Percentiles rank a stretch among this genome's conserved stretches.
phyloP scores from a whole-genome alignment of 371 early-diverging fungal species.

The Mortierella sp. region DNA sequence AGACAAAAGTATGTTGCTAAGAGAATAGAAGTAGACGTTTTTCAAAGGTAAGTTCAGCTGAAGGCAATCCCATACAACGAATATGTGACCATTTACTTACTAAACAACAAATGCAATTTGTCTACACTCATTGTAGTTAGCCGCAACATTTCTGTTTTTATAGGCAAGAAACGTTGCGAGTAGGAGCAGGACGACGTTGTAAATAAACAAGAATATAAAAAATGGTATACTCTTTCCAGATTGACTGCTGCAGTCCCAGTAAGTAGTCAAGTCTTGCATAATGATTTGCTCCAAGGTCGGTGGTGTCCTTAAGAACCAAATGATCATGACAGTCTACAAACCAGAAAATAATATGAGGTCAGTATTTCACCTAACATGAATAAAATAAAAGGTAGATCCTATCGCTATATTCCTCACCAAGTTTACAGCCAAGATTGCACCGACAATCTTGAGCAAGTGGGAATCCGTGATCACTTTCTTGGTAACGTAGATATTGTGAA shows the following conservation, averaged over 20 bases:
- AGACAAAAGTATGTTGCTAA: slow-evolving; percentile 70
- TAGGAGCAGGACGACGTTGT: slow-evolving; percentile 59
- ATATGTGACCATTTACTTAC: slow-evolving; percentile 56
- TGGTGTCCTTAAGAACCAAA: slow-evolving; percentile 58
- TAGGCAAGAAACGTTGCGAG: slow-evolving; percentile 72
- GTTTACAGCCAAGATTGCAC: slow-evolving; percentile 60
- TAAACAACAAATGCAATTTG: slow-evolving; percentile 73
- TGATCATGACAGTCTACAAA: slow-evolving; percentile 59
- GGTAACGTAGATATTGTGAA: slow-evolving; percentile 72
- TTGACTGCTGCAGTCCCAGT: slow-evolving; percentile 61
- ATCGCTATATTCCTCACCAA: slow-evolving; percentile 56
- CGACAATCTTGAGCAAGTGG: slow-evolving; percentile 65
- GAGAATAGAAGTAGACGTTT: not conserved
- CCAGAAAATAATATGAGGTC: not conserved
- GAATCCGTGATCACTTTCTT: slow-evolving; percentile 69
- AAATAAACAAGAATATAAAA: slow-evolving; percentile 53
- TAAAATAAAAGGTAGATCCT: not conserved
- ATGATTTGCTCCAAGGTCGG: slow-evolving; percentile 58
- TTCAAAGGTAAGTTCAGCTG: not conserved
- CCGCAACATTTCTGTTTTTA: slow-evolving; percentile 68
- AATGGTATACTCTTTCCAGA: slow-evolving; percentile 52
- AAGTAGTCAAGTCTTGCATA: slow-evolving; percentile 61
- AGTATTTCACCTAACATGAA: not conserved
- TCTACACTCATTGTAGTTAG: slow-evolving; percentile 69
- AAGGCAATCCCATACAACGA: not conserved